phyloP scores from a whole-genome alignment of 768 basidiomycete species.

The Zangia roseola region DNA sequence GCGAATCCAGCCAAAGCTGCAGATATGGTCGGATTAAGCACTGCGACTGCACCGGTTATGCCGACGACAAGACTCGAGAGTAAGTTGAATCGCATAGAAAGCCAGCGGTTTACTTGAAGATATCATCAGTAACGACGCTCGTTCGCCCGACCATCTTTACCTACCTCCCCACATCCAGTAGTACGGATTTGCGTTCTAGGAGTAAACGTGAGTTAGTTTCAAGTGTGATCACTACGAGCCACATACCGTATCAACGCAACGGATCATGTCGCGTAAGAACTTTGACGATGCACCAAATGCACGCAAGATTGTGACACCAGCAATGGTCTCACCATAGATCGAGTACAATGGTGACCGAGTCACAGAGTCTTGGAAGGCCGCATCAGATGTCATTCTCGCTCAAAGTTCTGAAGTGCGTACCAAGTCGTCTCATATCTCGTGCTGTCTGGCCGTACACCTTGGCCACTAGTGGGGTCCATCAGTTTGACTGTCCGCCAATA shows the following conservation, averaged over 20 bases:
- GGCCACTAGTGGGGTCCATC: constrained; percentile 28
- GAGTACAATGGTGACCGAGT: constrained; percentile 49
- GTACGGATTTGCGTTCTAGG: constrained; percentile 64
- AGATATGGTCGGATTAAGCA: constrained; percentile 67
- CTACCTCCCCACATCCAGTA: constrained; percentile 92
- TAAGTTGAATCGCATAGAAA: constrained; percentile 84
- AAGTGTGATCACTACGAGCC: neutral
- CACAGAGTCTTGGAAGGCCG: constrained; percentile 38
- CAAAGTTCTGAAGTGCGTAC: constrained; percentile 35
- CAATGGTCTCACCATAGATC: constrained; percentile 51
- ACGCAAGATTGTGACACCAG: constrained; percentile 56
- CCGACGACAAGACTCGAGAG: constrained; percentile 72
- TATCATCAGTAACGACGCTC: constrained; percentile 4
- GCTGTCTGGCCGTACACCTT: constrained; percentile 79
- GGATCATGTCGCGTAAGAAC: constrained; percentile 81
- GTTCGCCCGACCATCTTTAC: constrained; percentile 7
- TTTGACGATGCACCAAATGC: constrained; percentile 89
- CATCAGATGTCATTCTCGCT: neutral
- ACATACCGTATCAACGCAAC: constrained; percentile 76
- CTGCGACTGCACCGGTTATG: constrained; percentile 63
- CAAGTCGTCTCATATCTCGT: constrained; percentile 78
- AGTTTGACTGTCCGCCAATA: neutral
- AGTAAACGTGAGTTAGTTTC: constrained; percentile 2
- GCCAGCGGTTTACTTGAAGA: constrained; percentile 80
- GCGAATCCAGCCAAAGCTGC: constrained; percentile 87